phyloP scores from a whole-genome alignment of 495 filamentous ascomycete species.

The Penicillium lividum region DNA sequence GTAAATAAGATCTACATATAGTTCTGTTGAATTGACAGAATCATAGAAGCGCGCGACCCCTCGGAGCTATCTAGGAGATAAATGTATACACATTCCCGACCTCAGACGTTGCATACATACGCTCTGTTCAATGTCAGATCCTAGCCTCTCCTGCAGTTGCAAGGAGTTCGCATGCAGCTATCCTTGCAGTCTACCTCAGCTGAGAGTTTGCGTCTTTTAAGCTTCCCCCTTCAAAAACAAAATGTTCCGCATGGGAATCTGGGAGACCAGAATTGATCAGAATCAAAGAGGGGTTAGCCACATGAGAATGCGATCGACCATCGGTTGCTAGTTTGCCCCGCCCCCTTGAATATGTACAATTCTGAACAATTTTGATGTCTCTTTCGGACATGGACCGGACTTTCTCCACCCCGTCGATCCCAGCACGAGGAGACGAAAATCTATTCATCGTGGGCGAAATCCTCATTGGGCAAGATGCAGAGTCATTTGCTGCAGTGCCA shows the following conservation, averaged over 20 bases:
- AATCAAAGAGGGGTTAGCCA: constrained; percentile 12
- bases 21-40: neutral
- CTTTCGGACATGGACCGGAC: constrained; percentile 15
- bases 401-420: constrained; percentile 20
- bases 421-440: constrained; percentile 24
- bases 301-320: constrained; percentile 19
- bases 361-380: neutral
- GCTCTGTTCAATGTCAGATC: constrained; percentile 28
- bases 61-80: neutral
- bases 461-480: constrained; percentile 21
- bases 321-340: constrained; percentile 1
- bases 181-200: constrained; percentile 22
- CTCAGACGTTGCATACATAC: constrained; percentile 15
- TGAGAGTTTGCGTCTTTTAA: neutral
- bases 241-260: constrained; percentile 18
- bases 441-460: constrained; percentile 13
- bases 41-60: neutral
- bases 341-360: constrained; percentile 8
- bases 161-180: constrained; percentile 30
- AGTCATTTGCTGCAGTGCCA: constrained; percentile 27
- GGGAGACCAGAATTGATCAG: neutral
- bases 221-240: neutral
- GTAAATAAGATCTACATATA: no score
- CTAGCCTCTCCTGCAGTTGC: constrained; percentile 24
- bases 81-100: constrained; percentile 18